Evolutionary conservation across 2,329 filamentous ascomycete species (phyloP).

Genomic region (Xylariaceae sp.): DNA sequence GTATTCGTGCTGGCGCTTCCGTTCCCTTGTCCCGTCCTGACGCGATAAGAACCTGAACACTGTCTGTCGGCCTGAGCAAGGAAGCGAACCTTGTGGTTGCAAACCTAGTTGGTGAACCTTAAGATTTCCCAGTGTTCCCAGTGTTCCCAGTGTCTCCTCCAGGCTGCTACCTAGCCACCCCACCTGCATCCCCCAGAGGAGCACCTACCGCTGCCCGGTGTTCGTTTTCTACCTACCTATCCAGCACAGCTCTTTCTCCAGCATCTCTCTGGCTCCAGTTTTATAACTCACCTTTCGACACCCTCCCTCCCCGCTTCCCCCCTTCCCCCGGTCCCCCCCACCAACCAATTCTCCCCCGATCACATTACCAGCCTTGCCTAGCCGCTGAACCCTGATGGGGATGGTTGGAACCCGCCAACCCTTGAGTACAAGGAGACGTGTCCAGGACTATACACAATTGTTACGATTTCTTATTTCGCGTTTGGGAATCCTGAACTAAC

Average conservation of each 20-base stretch:
- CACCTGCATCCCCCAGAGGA: constrained; percentile 23
- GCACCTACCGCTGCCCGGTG: constrained; percentile 26
- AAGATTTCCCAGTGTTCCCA: constrained; percentile 37
- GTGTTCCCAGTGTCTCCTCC: no score
- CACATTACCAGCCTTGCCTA: constrained; percentile 32
- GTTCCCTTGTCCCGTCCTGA: constrained; percentile 11
- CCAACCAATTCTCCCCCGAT: constrained; percentile 20
- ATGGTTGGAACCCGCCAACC: constrained; percentile 41
- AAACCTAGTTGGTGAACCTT: constrained; percentile 37
- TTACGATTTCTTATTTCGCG: not conserved
- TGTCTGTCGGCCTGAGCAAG: constrained; percentile 25
- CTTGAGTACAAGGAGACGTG: constrained; percentile 31
- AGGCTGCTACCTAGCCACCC: constrained; percentile 33
- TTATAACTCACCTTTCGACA: constrained; percentile 28
- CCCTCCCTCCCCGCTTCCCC: not conserved
- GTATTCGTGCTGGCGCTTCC: constrained; percentile 25
- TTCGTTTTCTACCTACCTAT: constrained; percentile 32
- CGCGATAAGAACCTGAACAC: constrained; percentile 20
- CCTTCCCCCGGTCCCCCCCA: not conserved
- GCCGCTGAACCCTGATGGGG: constrained; percentile 42
- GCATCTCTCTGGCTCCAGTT: constrained; percentile 31
- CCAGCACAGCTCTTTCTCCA: constrained; percentile 31
- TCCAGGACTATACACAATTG: constrained; percentile 38
- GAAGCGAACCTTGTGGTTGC: constrained; percentile 29
- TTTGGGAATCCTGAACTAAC: constrained; percentile 46